Percentiles rank a stretch among this genome's conserved stretches.
Evolutionary conservation across 1,284 basidiomycete genomes (phyloP).

Genomic region (Veloboletus limbatus): DNA sequence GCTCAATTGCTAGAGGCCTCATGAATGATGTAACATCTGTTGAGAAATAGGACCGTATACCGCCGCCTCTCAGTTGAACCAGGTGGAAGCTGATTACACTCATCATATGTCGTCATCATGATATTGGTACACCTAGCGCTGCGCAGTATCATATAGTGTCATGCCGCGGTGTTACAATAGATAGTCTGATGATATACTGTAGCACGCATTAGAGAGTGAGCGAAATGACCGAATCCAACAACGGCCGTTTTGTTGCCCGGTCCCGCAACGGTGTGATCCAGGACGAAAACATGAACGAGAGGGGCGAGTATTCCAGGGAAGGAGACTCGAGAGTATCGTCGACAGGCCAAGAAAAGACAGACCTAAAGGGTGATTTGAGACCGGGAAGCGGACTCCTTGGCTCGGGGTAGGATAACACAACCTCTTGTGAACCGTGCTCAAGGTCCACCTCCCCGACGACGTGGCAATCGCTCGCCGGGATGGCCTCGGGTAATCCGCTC

Average conservation of each 20-base stretch:
- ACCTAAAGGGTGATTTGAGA: conserved; percentile 10
- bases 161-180: no score
- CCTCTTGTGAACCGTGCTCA: neutral
- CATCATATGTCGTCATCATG: no score
- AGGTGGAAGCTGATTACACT: no score
- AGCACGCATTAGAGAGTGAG: no score
- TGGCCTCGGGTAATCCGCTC: conserved; percentile 10
- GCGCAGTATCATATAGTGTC: no score
- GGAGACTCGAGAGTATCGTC: conserved; percentile 14
- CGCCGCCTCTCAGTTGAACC: no score
- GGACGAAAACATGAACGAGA: conserved; percentile 17
- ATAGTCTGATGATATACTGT: no score
- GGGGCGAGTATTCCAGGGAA: conserved; percentile 1
- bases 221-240: no score
- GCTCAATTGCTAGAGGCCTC: no score
- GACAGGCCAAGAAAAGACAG: conserved; percentile 3
- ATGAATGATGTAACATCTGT: no score
- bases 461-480: conserved; percentile 4
- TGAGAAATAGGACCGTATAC: no score
- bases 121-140: no score
- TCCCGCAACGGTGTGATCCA: conserved; percentile 14
- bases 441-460: neutral
- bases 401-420: neutral
- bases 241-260: neutral
- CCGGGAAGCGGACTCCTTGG: conserved; percentile 11